These are phyloP conservation scores for Phialophora verrucosa DNA, from an alignment of 2,329 filamentous ascomycete genomes.

Conservation along the genomic window DNA sequence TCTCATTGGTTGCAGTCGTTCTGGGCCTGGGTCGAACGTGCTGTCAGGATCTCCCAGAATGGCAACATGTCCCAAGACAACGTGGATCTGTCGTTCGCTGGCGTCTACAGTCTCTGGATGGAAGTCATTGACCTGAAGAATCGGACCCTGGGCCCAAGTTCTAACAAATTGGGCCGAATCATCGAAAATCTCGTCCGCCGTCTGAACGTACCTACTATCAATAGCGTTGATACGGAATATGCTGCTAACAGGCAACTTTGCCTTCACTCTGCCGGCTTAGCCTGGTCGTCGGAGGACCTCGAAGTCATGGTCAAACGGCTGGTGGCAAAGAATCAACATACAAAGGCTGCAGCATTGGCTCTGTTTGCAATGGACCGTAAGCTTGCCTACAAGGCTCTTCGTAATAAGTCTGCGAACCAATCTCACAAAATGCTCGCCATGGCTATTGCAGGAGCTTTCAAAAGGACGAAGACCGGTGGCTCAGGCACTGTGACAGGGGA, in stretches of 20 bases:
- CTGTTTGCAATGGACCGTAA: slow-evolving; percentile 66
- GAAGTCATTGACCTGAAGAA: slow-evolving; percentile 55
- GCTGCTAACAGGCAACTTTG: slow-evolving; percentile 65
- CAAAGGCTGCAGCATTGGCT: slow-evolving; percentile 67
- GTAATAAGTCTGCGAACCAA: slow-evolving; percentile 59
- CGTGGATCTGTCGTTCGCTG: slow-evolving; percentile 66
- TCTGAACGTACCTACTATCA: slow-evolving; percentile 59
- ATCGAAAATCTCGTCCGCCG: slow-evolving; percentile 58
- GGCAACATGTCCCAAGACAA: slow-evolving; percentile 62
- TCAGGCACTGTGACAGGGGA: slow-evolving; percentile 17
- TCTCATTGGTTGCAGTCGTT: slow-evolving; percentile 63
- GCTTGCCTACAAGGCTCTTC: slow-evolving; percentile 62
- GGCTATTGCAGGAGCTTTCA: slow-evolving; percentile 55
- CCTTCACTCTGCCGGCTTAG: slow-evolving; percentile 64
- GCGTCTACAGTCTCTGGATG: slow-evolving; percentile 64
- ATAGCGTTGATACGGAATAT: slow-evolving; percentile 58
- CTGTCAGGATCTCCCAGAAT: slow-evolving; percentile 49
- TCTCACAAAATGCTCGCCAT: slow-evolving; percentile 63
- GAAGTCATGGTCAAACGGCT: slow-evolving; percentile 58
- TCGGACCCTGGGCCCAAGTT: slow-evolving; percentile 30
- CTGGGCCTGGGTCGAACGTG: slow-evolving; percentile 64
- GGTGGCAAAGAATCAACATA: slow-evolving; percentile 60
- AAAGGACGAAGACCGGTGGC: slow-evolving; percentile 31
- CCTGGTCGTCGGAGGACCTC: slow-evolving; percentile 58
- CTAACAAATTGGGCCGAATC: slow-evolving; percentile 42